Base-by-base conservation (phyloP, 306 rosid species). In the Dryas drummondii region DNA sequence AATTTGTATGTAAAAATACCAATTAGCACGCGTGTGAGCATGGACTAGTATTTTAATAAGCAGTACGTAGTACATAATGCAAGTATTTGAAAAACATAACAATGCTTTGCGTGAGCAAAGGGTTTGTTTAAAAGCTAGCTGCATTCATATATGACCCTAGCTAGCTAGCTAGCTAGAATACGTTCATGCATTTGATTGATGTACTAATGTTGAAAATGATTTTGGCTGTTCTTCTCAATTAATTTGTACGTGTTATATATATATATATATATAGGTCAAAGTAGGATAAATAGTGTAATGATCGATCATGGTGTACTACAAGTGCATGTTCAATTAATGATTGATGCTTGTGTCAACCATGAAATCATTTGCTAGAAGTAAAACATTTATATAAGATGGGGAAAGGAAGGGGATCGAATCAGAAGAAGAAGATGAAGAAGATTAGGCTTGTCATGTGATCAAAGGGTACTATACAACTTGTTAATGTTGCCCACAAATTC, bases 131-230 rank as follows among this genome's bases (percentile, higher is more conserved):
- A 32, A 32, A 32, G 37, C 37, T 32, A 32, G 37, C 37, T 32
- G 1, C 37, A 32, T 32, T 32, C 37, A 32, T 32, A 32, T 32
- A 22, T 32, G 37, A 32, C 37, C 37, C 37, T 32, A 32, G 37
- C 37, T 32, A 32, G 37, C 37, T 32, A 32, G 37, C 37, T 32
- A 32, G 37, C 37, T 32, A 32, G 37, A 32, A 32, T 62, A 41
- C 26, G 59, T 50, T 68, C 72, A 52, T 40, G 74, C 73, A 70
- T 70, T 70, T 52, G 61, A 70, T 70, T 70, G 52, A 52, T 50
- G 50, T 52, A 37, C 12, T 55, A 53, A 52, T 42, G 55, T 45
- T 45, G 12, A 9, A 59, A 72, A 57, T 14, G 52, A 6, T 2
- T 72, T 9, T 26, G 40, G 63, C 22, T 22, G 26, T 57, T 22